Percentiles rank a stretch among this genome's conserved stretches.
Evolutionary conservation across 1,284 basidiomycete genomes (phyloP).

Genomic region (Rhodotorula sp.): DNA sequence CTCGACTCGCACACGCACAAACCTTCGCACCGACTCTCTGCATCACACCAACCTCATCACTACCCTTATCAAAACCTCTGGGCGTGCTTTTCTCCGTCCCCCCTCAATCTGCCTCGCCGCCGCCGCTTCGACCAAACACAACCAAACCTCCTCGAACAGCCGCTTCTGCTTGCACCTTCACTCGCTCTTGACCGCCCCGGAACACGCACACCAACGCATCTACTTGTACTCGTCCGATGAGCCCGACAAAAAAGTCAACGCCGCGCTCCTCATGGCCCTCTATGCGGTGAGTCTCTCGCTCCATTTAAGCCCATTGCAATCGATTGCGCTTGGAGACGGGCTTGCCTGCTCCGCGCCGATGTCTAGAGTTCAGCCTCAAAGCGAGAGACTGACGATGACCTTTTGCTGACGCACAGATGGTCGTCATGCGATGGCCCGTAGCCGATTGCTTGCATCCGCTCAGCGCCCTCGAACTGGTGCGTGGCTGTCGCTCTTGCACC

Average conservation of each 20-base stretch:
- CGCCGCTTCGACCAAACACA: neutral
- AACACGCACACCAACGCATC: constrained; percentile 53
- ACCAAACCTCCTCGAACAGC: constrained; percentile 10
- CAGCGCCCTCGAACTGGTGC: constrained; percentile 57
- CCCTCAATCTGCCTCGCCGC: too few relatives aligned
- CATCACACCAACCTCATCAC: neutral
- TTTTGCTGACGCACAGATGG: constrained; percentile 64
- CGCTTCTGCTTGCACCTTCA: constrained; percentile 88
- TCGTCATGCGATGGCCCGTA: constrained; percentile 84
- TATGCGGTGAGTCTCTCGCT: constrained; percentile 65
- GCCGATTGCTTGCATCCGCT: constrained; percentile 94
- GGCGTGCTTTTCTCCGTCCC: too few relatives aligned
- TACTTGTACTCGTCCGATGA: constrained; percentile 87
- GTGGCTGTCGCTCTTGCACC: neutral
- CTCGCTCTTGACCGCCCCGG: constrained; percentile 64
- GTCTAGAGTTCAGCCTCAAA: too few relatives aligned
- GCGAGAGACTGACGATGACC: neutral
- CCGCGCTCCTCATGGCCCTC: constrained; percentile 84
- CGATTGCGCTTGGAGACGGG: too few relatives aligned
- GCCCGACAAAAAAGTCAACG: constrained; percentile 85
- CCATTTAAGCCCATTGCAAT: too few relatives aligned
- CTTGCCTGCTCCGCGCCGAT: too few relatives aligned
- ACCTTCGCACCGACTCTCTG: neutral
- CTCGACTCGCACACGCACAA: neutral
- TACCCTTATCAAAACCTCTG: neutral